phyloP scores from a whole-genome alignment of 441 rosid genomes.

The Mallotus repandus region DNA sequence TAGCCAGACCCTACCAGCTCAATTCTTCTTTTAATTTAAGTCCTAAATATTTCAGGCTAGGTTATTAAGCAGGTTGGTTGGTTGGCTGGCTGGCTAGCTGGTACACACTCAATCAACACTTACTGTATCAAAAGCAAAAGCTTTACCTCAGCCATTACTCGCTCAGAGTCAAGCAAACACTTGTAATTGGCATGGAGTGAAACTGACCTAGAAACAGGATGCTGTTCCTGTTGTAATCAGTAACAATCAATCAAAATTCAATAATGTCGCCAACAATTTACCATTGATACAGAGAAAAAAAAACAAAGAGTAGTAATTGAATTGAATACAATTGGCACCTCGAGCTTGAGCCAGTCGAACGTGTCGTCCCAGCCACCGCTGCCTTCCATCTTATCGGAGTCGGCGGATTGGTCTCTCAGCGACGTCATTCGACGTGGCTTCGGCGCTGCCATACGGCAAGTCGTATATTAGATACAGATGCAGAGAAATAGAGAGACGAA shows the following conservation, averaged over 20 bases:
- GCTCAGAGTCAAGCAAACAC: conserved; percentile 75
- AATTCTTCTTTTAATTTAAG: too few species aligned
- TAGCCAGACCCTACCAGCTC: too few species aligned
- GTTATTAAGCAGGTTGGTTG: too few species aligned
- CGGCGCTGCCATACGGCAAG: conserved; percentile 45
- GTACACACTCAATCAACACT: too few species aligned
- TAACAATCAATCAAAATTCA: not conserved
- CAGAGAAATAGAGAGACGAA: not conserved
- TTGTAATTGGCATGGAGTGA: conserved; percentile 53
- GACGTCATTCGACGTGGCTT: conserved; percentile 50
- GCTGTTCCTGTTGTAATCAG: conserved; percentile 16
- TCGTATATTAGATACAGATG: not conserved
- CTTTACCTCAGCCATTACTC: conserved; percentile 57
- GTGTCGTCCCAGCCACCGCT: conserved; percentile 85
- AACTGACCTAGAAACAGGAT: conserved; percentile 51
- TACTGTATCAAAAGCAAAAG: not conserved
- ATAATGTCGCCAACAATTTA: too few species aligned
- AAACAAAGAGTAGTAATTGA: too few species aligned
- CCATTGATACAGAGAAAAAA: too few species aligned
- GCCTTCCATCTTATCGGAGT: conserved; percentile 67
- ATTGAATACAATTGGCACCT: conserved; percentile 34
- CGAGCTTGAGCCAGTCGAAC: conserved; percentile 82
- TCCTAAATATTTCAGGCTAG: too few species aligned
- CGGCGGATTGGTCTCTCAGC: conserved; percentile 44
- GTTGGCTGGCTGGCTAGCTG: too few species aligned